Evolutionary conservation across 108 stramenopile species (phyloP).

Genomic region (Cyclotella baltica): DNA sequence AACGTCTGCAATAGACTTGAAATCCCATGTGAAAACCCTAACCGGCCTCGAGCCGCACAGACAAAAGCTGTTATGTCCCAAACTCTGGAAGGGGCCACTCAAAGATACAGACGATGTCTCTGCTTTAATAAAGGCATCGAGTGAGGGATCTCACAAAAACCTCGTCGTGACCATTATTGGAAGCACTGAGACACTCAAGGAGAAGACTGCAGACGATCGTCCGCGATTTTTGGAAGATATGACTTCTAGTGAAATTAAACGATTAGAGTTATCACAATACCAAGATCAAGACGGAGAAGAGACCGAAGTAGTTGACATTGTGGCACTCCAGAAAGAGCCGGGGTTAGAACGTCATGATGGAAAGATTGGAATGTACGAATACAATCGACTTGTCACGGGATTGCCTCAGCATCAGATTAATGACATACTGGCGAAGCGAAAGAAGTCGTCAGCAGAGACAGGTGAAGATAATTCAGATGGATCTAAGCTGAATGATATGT

Average conservation of each 20-base stretch:
- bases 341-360: constrained; percentile 32
- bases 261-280: constrained; percentile 14
- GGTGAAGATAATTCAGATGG: not conserved
- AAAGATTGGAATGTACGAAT: constrained; percentile 38
- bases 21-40: constrained; percentile 38
- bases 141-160: not conserved
- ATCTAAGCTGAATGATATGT: constrained; percentile 26
- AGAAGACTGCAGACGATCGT: constrained; percentile 23
- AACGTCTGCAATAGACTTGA: constrained; percentile 32
- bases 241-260: constrained; percentile 44
- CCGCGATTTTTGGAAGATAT: constrained; percentile 61
- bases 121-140: constrained; percentile 1
- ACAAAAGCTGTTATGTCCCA: constrained; percentile 57
- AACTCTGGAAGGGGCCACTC: constrained; percentile 59
- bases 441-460: not conserved
- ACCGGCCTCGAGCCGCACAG: constrained; percentile 53
- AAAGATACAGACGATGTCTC: constrained; percentile 42
- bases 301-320: constrained; percentile 40
- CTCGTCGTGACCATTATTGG: constrained; percentile 62
- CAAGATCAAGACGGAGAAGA: constrained; percentile 21
- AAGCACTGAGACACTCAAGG: constrained; percentile 53
- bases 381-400: constrained; percentile 61
- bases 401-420: constrained; percentile 65
- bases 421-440: constrained; percentile 29
- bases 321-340: constrained; percentile 47